Conservation (phyloP, 441 rosid genomes). For the Populus tomentosa region DNA sequence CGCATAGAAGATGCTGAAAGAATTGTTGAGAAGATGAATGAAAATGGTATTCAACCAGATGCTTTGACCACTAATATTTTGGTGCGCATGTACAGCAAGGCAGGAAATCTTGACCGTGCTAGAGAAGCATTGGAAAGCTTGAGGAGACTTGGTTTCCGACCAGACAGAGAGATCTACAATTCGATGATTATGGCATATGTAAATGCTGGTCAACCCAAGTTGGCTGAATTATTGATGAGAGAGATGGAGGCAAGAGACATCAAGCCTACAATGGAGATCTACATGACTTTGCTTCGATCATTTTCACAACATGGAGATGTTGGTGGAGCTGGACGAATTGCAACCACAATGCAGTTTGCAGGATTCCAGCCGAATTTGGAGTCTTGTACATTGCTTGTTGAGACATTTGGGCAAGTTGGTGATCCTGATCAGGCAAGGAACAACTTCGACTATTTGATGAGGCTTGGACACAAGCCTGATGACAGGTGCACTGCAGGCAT, state of each 20-base stretch:
- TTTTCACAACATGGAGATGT: constrained; percentile 48
- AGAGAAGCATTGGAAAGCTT: constrained; percentile 58
- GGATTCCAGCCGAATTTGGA: constrained; percentile 45
- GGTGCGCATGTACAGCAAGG: constrained; percentile 67
- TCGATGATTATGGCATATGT: constrained; percentile 73
- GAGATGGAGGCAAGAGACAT: constrained; percentile 55
- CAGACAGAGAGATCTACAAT: constrained; percentile 46
- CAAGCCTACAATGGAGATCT: constrained; percentile 49
- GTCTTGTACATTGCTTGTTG: constrained; percentile 50
- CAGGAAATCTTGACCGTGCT: constrained; percentile 65
- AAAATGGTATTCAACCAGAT: constrained; percentile 56
- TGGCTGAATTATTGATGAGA: constrained; percentile 40
- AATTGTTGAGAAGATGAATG: constrained; percentile 63
- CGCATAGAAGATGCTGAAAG: constrained; percentile 66
- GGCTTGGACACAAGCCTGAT: constrained; percentile 52
- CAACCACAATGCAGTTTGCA: constrained; percentile 35
- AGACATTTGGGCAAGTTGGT: constrained; percentile 49
- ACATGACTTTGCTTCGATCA: constrained; percentile 64
- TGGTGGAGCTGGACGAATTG: constrained; percentile 41
- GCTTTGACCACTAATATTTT: constrained; percentile 41
- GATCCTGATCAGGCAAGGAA: constrained; percentile 54
- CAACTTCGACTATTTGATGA: constrained; percentile 52
- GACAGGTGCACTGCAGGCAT: constrained; percentile 66
- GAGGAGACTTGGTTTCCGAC: constrained; percentile 56
- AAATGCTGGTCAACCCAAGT: constrained; percentile 50